These are phyloP conservation scores for Fusarium humuli DNA, from an alignment of 2,329 filamentous ascomycete genomes.

Conservation along the genomic window DNA sequence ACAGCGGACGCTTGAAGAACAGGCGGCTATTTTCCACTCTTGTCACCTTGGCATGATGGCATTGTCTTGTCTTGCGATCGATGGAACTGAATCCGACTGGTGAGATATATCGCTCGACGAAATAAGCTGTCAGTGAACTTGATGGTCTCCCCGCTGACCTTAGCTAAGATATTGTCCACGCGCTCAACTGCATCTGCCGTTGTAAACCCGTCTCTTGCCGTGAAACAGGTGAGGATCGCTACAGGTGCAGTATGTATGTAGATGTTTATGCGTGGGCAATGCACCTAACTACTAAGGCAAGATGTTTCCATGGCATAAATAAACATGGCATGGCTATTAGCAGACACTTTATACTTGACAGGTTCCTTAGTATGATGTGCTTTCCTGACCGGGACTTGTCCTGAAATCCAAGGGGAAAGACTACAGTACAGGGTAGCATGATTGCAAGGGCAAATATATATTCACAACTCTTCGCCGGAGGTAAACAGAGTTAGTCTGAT, in stretches of 20 bases:
- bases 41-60: conserved; percentile 7
- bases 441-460: not conserved
- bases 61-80: not conserved
- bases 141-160: not conserved
- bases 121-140: not conserved
- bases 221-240: not conserved
- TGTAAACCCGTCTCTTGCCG: not conserved
- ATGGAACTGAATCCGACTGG: conserved; percentile 1
- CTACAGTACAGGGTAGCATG: no score
- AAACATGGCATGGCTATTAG: no score
- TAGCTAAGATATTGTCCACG: not conserved
- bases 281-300: not conserved
- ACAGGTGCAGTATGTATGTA: not conserved
- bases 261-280: not conserved
- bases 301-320: no score
- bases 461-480: no score
- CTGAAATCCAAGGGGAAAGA: not conserved
- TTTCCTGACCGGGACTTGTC: no score
- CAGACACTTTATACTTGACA: no score
- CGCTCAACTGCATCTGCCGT: not conserved
- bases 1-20: not conserved
- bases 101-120: not conserved
- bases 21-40: not conserved
- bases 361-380: no score
- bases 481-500: not conserved